phyloP scores from a whole-genome alignment of 305 asterid species.

The Vinca major region DNA sequence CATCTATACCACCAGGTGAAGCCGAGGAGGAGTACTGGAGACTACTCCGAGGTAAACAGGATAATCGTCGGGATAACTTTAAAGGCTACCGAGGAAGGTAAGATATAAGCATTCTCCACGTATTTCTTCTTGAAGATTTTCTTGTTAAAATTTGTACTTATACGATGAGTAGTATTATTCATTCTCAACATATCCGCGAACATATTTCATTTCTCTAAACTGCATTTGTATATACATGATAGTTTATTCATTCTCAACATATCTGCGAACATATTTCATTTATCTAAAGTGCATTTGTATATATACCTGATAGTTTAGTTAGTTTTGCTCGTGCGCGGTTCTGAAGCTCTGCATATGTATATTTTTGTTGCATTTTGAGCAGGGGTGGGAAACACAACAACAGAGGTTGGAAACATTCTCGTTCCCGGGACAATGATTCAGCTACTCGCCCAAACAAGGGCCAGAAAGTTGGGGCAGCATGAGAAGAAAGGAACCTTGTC shows the following conservation, averaged over 20 bases:
- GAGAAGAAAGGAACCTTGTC: constrained; percentile 6
- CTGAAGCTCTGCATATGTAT: background rate
- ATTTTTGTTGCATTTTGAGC: background rate
- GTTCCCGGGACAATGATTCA: constrained; percentile 48
- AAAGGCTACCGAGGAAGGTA: constrained; percentile 74
- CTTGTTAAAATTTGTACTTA: background rate
- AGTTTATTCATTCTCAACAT: too few relatives aligned
- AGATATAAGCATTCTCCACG: background rate
- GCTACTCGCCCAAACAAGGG: constrained; percentile 49
- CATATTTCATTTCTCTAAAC: too few relatives aligned
- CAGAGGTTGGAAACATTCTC: constrained; percentile 72
- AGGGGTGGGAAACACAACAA: constrained; percentile 67
- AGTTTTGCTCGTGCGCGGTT: background rate
- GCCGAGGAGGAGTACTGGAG: constrained; percentile 94
- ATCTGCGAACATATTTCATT: too few relatives aligned
- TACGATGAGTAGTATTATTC: too few relatives aligned
- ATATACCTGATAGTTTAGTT: background rate
- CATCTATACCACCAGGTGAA: constrained; percentile 45
- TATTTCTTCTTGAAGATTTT: too few relatives aligned
- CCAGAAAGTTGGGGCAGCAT: constrained; percentile 50
- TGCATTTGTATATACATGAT: too few relatives aligned
- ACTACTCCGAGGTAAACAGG: constrained; percentile 43
- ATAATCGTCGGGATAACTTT: constrained; percentile 37
- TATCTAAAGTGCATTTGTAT: too few relatives aligned
- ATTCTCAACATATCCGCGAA: too few relatives aligned